Evolutionary conservation across 352 stramenopile genomes (phyloP).

Genomic region (Globisporangium lucens): DNA sequence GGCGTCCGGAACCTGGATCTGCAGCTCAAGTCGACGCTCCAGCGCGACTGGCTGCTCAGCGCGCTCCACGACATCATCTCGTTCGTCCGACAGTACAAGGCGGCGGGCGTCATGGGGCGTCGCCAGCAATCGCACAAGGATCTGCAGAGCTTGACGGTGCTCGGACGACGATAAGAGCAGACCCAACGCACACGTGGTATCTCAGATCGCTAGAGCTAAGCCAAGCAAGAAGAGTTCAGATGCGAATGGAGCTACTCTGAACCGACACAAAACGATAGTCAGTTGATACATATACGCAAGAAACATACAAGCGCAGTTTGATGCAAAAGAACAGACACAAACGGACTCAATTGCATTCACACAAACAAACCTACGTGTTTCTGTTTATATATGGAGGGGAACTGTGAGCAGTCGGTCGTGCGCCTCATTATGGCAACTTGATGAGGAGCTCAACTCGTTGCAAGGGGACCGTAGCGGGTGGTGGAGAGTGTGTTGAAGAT

Average conservation of each 20-base stretch:
- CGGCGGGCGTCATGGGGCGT: slow-evolving; percentile 25
- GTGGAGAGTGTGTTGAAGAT: background rate
- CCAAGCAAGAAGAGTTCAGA: background rate
- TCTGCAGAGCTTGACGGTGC: background rate
- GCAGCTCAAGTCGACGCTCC: slow-evolving; percentile 56
- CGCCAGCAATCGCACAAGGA: slow-evolving; percentile 13
- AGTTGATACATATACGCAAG: background rate
- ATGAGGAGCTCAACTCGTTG: background rate
- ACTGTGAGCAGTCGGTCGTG: background rate
- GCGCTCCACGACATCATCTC: slow-evolving; percentile 56
- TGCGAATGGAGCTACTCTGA: background rate
- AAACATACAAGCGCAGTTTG: background rate
- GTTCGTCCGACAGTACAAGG: slow-evolving; percentile 65
- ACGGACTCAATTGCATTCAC: background rate
- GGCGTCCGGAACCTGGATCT: slow-evolving; percentile 52
- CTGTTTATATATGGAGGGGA: slow-evolving; percentile 8
- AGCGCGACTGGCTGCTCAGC: slow-evolving; percentile 77
- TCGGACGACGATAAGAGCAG: slow-evolving; percentile 1
- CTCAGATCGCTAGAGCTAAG: background rate
- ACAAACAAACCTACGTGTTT: slow-evolving; percentile 6
- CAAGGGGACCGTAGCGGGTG: background rate
- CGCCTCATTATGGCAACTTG: background rate
- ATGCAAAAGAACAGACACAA: background rate
- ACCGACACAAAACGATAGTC: background rate
- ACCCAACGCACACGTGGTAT: background rate